A percentile compares a stretch with the other conserved stretches of the same genome.
phyloP scores from a whole-genome alignment of 2,329 filamentous ascomycete genomes.

The Thielaviopsis populi region DNA sequence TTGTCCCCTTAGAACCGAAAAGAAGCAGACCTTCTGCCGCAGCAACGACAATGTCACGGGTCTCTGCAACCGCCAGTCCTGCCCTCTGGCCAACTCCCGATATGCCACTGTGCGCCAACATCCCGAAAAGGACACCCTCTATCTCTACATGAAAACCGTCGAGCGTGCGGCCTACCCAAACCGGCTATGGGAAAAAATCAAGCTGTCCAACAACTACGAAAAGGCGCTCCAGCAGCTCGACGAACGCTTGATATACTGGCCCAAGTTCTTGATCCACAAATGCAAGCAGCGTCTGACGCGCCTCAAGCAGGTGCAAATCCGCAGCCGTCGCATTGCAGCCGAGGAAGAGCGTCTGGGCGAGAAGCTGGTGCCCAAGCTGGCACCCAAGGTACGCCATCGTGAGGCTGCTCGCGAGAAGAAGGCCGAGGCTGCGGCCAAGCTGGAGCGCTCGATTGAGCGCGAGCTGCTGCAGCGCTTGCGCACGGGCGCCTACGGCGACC shows the following conservation, averaged over 20 bases:
- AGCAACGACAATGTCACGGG: conserved; percentile 84
- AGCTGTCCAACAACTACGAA: conserved; percentile 77
- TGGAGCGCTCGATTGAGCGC: conserved; percentile 88
- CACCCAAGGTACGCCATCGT: conserved; percentile 71
- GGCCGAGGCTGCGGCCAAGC: conserved; percentile 72
- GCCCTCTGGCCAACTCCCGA: conserved; percentile 76
- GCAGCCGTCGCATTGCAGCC: conserved; percentile 62
- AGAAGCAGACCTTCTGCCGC: conserved; percentile 83
- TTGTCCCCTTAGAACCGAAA: conserved; percentile 47
- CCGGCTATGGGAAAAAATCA: conserved; percentile 90
- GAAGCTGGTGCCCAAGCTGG: conserved; percentile 72
- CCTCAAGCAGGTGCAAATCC: conserved; percentile 78
- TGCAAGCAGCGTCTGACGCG: conserved; percentile 92
- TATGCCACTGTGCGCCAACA: conserved; percentile 86
- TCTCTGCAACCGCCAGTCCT: conserved; percentile 74
- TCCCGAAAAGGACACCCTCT: conserved; percentile 65
- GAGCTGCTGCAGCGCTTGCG: conserved; percentile 83
- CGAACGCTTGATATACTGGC: conserved; percentile 77
- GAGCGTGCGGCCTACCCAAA: conserved; percentile 77
- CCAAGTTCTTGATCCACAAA: conserved; percentile 84
- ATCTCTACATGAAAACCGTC: conserved; percentile 93
- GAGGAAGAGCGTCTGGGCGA: conserved; percentile 86
- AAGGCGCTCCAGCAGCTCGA: conserved; percentile 82
- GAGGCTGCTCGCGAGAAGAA: conserved; percentile 64
- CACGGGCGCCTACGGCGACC: conserved; percentile 86